A percentile compares a stretch with the other conserved stretches of the same genome.
Evolutionary conservation across 192 early-diverging fungal species (phyloP).

Genomic region (Chytriomyces hyalinus): DNA sequence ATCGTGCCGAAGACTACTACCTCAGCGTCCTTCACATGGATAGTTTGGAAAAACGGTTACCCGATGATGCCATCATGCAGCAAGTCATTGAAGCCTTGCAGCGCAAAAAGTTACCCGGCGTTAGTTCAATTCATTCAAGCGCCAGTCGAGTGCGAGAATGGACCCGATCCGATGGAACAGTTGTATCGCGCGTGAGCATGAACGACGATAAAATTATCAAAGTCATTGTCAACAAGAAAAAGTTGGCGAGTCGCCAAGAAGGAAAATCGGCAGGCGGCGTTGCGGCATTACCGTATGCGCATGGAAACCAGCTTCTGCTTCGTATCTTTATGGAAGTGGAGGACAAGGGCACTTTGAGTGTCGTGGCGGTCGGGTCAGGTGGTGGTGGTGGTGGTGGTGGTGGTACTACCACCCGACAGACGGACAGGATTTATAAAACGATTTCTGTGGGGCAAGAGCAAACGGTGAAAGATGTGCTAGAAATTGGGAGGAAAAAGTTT

Average conservation of each 20-base stretch:
- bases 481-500: no score
- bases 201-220: slow-evolving; percentile 56
- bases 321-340: no score
- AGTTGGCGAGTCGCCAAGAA: not conserved
- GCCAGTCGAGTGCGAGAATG: not conserved
- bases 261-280: not conserved
- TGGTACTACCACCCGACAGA: no score
- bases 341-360: no score
- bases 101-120: not conserved
- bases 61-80: not conserved
- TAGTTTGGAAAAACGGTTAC: not conserved
- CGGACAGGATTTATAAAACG: no score
- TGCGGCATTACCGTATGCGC: no score
- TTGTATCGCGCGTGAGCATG: slow-evolving; percentile 36
- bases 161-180: not conserved
- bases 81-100: not conserved
- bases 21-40: slow-evolving; percentile 55
- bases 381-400: no score
- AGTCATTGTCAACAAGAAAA: slow-evolving; percentile 56
- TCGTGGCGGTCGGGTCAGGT: no score
- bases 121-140: not conserved
- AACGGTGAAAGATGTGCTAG: no score
- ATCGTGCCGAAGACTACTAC: slow-evolving; percentile 44
- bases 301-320: no score
- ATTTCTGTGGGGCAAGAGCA: no score